Base-by-base conservation (phyloP, 371 early-diverging fungal species). In the Mortierella sp. region DNA sequence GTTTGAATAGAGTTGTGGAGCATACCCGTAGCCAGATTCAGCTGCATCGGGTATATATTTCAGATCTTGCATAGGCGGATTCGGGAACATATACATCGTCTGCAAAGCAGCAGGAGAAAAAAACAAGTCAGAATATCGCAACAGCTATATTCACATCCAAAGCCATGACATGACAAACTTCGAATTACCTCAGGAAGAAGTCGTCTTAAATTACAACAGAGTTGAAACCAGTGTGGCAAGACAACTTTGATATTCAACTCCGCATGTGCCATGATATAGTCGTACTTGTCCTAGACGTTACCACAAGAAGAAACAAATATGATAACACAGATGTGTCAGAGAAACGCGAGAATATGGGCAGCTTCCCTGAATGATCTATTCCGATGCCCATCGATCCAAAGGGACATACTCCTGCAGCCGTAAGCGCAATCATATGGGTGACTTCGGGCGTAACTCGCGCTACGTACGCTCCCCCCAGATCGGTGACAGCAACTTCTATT, bases 211-310 rank as follows among this genome's bases (percentile, higher is more conserved):
- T 87, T 86, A 31, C 92, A 73, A 69, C 93, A 90, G 47, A 88
- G 88, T 60, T 93, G 90, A 56, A 95, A 82, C 88, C 90, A 95
- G 55, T 93, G 93, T 8, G 94, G 93, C 15, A 92, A 78, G 5
- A 95, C 85, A 3, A 89, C 72, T 43, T 80, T 86, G 42, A 91
- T 87, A 7, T 80, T 81, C 53, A 83, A 48, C 28, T 82, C 78
- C 14, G 73, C 73, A 47, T 83, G 67, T 24, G 60, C 66, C 32
- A 81, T 78, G 2, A 76, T 83, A 50, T 81, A 80, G 28, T 83
- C 81, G 63, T 88, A 89, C 43, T 84, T 84, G 34, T 61, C 63
- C 86, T 85, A 65, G 6, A 37, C 19, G 30, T 44, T 14, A 9
- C 8, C 12, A 19, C 19, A 9, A 44, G n/a, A 6, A 6, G 4